Conservation (phyloP, 2,329 filamentous ascomycete genomes). For the Penicillium sclerotiorum region DNA sequence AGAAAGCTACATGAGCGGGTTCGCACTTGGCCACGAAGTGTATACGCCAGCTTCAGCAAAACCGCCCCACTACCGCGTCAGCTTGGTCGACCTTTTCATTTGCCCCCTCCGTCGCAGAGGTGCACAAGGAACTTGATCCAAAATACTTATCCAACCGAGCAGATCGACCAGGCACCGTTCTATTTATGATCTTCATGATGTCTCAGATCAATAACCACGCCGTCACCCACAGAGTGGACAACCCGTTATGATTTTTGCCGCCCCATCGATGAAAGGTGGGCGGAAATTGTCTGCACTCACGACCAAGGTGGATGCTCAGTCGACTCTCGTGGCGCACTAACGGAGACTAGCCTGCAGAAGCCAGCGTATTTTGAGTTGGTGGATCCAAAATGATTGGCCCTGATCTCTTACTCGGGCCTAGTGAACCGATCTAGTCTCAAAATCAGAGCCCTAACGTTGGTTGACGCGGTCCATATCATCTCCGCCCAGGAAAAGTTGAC, state of each 20-base stretch:
- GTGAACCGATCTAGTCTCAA: slow-evolving; percentile 12
- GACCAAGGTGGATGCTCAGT: neutral
- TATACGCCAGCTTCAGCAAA: slow-evolving; percentile 15
- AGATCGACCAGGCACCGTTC: neutral
- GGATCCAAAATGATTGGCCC: slow-evolving; percentile 4
- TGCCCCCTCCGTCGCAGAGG: neutral
- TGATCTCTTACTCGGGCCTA: slow-evolving; percentile 9
- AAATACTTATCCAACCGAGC: slow-evolving; percentile 7
- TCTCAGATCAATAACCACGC: slow-evolving; percentile 1
- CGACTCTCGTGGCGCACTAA: slow-evolving; percentile 11
- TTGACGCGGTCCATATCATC: slow-evolving; percentile 20
- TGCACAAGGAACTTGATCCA: neutral
- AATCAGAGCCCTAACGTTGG: slow-evolving; percentile 7
- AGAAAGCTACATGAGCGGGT: too few species aligned
- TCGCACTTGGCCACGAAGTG: slow-evolving; percentile 19
- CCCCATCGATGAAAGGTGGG: too few species aligned
- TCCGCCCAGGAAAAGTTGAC: slow-evolving; percentile 15
- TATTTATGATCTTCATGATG: neutral
- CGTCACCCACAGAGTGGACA: too few species aligned
- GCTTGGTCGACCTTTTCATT: slow-evolving; percentile 7
- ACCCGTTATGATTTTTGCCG: too few species aligned
- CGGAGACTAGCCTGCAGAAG: slow-evolving; percentile 17
- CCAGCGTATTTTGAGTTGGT: slow-evolving; percentile 13
- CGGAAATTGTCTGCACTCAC: too few species aligned
- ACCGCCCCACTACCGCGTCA: slow-evolving; percentile 26